A percentile compares a stretch with the other conserved stretches of the same genome.
phyloP scores from a whole-genome alignment of 1,139 yeast genomes.

The Geotrichum restrictum region DNA sequence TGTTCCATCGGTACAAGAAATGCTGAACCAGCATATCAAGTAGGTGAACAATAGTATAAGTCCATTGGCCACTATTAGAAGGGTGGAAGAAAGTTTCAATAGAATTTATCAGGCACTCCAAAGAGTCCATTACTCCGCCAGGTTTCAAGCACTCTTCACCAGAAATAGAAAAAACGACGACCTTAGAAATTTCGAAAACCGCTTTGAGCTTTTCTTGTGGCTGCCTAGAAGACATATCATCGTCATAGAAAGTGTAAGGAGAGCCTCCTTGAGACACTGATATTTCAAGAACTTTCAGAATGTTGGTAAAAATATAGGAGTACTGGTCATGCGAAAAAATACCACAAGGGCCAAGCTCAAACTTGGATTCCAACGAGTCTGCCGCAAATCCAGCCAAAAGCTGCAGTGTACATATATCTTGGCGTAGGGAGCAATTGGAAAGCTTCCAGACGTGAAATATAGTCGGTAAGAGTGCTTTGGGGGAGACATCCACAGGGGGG shows the following conservation, averaged over 20 bases:
- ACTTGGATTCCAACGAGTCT: conserved; percentile 38
- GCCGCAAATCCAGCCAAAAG: conserved; percentile 62
- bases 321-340: conserved; percentile 61
- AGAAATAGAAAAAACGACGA: conserved; percentile 59
- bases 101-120: conserved; percentile 59
- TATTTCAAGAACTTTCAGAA: conserved; percentile 38
- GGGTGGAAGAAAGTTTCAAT: conserved; percentile 89
- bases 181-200: conserved; percentile 47
- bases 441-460: conserved; percentile 73
- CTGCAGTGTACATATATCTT: conserved; percentile 65
- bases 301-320: conserved; percentile 51
- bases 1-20: conserved; percentile 38
- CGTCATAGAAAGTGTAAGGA: conserved; percentile 34
- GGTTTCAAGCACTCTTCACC: conserved; percentile 43
- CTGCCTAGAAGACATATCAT: conserved; percentile 25
- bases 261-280: conserved; percentile 41
- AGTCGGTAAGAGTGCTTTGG: conserved; percentile 44
- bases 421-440: conserved; percentile 52
- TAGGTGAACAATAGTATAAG: conserved; percentile 62
- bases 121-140: conserved; percentile 51
- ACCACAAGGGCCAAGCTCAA: conserved; percentile 50
- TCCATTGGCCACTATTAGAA: conserved; percentile 85
- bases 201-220: conserved; percentile 31
- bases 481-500: conserved; percentile 24
- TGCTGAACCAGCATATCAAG: conserved; percentile 43